Evolutionary conservation across 805 yeast genomes (phyloP).

Genomic region (Spathaspora hagerdaliae): DNA sequence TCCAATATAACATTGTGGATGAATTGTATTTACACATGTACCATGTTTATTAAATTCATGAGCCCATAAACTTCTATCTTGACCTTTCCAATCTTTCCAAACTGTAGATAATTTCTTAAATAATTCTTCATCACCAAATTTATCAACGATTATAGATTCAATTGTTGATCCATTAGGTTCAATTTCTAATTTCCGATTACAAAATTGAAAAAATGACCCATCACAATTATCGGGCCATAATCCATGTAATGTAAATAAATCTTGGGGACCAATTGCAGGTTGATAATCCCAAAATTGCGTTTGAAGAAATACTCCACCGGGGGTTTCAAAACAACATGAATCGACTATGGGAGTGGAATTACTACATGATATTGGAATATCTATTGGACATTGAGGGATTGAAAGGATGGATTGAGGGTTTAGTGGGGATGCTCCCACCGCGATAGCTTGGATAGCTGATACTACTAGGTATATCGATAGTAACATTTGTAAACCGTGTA

Average conservation of each 20-base stretch:
- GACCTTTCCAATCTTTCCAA: slow-evolving; percentile 75
- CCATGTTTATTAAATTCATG: slow-evolving; percentile 96
- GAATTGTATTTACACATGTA: slow-evolving; percentile 81
- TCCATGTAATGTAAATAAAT: slow-evolving; percentile 40
- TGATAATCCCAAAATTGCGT: slow-evolving; percentile 93
- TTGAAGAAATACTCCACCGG: slow-evolving; percentile 68
- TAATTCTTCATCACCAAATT: slow-evolving; percentile 48
- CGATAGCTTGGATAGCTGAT: too few species aligned
- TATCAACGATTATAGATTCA: slow-evolving; percentile 24
- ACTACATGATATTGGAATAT: slow-evolving; percentile 58
- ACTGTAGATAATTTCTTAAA: slow-evolving; percentile 50
- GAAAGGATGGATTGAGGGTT: not conserved
- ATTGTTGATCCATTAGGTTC: slow-evolving; percentile 36
- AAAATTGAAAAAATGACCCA: slow-evolving; percentile 77
- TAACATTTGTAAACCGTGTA: too few species aligned
- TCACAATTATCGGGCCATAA: slow-evolving; percentile 57
- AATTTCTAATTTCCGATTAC: slow-evolving; percentile 60
- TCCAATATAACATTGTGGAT: slow-evolving; percentile 61
- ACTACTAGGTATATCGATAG: too few species aligned
- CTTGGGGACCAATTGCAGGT: slow-evolving; percentile 41
- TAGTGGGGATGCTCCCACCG: too few species aligned
- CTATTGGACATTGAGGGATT: slow-evolving; percentile 44
- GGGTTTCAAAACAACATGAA: slow-evolving; percentile 79
- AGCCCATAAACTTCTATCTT: slow-evolving; percentile 70
- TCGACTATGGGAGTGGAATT: slow-evolving; percentile 34